These are phyloP conservation scores for Orbilia blumenaviensis DNA, from an alignment of 2,329 filamentous ascomycete genomes.

Conservation along the genomic window DNA sequence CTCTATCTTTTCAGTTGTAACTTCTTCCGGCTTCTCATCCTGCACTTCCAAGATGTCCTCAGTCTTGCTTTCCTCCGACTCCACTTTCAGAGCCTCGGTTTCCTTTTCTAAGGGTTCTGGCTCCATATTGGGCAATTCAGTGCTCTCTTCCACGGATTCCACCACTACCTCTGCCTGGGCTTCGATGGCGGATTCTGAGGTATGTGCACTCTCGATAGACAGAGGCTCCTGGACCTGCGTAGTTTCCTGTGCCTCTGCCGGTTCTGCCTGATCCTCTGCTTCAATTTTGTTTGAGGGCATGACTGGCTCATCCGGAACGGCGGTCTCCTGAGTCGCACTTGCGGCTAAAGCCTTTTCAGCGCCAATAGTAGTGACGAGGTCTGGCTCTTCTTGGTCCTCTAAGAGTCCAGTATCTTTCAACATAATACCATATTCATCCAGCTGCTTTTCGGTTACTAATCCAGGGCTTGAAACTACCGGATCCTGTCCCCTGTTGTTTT, in stretches of 20 bases:
- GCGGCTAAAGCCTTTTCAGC: too few relatives aligned
- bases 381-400: background rate
- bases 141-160: background rate
- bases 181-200: background rate
- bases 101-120: background rate
- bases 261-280: too few relatives aligned
- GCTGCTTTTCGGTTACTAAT: constrained; percentile 69
- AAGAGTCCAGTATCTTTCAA: background rate
- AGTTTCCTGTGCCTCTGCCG: too few relatives aligned
- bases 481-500: constrained; percentile 90
- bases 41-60: too few relatives aligned
- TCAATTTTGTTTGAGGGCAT: too few relatives aligned
- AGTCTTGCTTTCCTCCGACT: background rate
- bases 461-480: constrained; percentile 81
- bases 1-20: background rate
- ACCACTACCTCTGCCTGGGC: background rate
- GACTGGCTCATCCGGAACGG: too few relatives aligned
- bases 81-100: background rate
- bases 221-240: background rate
- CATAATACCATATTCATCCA: constrained; percentile 69
- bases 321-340: too few relatives aligned
- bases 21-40: background rate
- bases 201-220: too few relatives aligned
- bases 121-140: background rate
- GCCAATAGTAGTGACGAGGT: too few relatives aligned